Evolutionary conservation across 495 filamentous ascomycete genomes (phyloP), one percentile per base, ranked within the genome.

Genomic region (Podospora anserina): DNA sequence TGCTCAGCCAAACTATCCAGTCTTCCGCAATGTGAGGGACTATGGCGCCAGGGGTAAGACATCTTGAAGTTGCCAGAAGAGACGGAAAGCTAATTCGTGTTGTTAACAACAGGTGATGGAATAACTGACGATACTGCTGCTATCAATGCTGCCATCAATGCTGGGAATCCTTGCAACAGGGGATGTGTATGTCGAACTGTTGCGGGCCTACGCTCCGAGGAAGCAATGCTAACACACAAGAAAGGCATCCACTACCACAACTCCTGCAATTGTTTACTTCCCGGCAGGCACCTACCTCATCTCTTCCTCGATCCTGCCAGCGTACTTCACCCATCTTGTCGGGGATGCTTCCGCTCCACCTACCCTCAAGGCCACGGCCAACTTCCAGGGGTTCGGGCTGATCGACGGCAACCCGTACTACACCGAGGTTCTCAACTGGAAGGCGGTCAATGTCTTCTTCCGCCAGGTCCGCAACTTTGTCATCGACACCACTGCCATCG

Each of bases 41-140:
- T 87, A 80, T 72, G 88, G 86, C 56, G 88, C 88, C 55, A 82
- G 72, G 75, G 88, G 87, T 88, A 70, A 53, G 77, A 71, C 7
- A 58, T 49, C 65, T 34, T 55, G 19, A 13, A 44, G 19, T 11
- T 19, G 23, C 56, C 2, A 19, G 7, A 16, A 5, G 6, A 61
- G 27, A 58, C 28, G 18, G 39, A 28, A 11, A 56, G 19, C 5
- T n/a, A 19, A 30, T 30, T 70, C 20, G 70, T 15, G 34, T 5
- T 16, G 15, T 11, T 49, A 16, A 5, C 18, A n/a, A 61, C 59
- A 80, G 78, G 80, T 66, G 82, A 82, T 70, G 81, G 81, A 27
- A 68, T 73, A 28, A 92, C 91, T 2, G 92, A 97, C 74, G 93
- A 97, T 75, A 94, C 92, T 2, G 88, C 76, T 49, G 92, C 93